These are phyloP conservation scores for Rhodomyrtus psidioides DNA, from an alignment of 441 rosid genomes.

Conservation along the genomic window DNA sequence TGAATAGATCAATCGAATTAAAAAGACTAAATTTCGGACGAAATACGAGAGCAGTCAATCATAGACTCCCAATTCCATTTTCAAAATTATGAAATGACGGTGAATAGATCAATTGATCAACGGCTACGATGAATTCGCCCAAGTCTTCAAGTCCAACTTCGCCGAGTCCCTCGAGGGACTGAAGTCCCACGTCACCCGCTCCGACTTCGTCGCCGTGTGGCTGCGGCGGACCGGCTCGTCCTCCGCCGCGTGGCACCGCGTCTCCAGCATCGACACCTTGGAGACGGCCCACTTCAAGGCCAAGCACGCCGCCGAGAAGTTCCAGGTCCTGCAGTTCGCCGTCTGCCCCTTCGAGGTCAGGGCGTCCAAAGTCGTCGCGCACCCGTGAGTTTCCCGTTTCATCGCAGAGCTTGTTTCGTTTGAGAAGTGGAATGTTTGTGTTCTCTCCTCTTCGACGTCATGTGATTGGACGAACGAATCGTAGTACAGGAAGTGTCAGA, in stretches of 20 bases:
- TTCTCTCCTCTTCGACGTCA: background rate
- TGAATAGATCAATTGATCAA: background rate
- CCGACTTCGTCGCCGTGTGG: conserved; percentile 65
- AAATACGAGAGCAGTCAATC: too few species aligned
- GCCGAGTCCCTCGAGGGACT: conserved; percentile 33
- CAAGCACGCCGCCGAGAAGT: conserved; percentile 62
- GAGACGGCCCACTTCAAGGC: conserved; percentile 64
- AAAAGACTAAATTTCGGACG: too few species aligned
- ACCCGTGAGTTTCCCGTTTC: conserved; percentile 37
- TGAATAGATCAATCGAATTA: too few species aligned
- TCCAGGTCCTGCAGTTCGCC: conserved; percentile 75
- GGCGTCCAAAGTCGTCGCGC: conserved; percentile 45
- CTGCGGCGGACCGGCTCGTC: conserved; percentile 60
- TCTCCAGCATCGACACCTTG: conserved; percentile 58
- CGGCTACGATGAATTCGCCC: conserved; percentile 10
- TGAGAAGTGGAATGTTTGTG: background rate
- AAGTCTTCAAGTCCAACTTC: conserved; percentile 62
- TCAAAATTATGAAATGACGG: background rate
- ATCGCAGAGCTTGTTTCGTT: background rate
- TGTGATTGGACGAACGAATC: background rate
- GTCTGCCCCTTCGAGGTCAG: conserved; percentile 63
- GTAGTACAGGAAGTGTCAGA: background rate
- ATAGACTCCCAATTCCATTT: background rate
- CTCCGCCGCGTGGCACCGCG: conserved; percentile 78
- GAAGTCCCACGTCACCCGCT: conserved; percentile 38